A percentile compares a stretch with the other conserved stretches of the same genome.
Conservation (phyloP, 352 stramenopile species). For the Pythium angustatum region DNA sequence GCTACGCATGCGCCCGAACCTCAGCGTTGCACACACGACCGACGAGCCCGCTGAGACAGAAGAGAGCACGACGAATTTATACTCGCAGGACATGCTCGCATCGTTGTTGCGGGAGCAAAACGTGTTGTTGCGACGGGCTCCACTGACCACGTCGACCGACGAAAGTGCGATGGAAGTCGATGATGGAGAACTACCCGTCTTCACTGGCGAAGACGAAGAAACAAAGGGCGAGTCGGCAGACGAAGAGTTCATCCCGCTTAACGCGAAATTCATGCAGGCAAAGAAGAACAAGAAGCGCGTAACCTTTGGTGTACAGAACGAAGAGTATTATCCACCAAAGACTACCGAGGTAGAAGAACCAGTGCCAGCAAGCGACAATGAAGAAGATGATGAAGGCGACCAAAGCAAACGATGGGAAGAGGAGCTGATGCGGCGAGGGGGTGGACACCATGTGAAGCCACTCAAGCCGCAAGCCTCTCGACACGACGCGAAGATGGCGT, state of each 20-base stretch:
- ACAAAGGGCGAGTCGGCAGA: conserved; percentile 35
- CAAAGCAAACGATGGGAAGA: conserved; percentile 69
- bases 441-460: conserved; percentile 37
- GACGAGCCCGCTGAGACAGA: conserved; percentile 28
- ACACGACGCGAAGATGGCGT: conserved; percentile 25
- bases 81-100: conserved; percentile 62
- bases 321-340: conserved; percentile 36
- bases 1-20: conserved; percentile 72
- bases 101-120: conserved; percentile 70
- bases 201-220: conserved; percentile 30
- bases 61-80: conserved; percentile 23
- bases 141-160: not conserved
- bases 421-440: conserved; percentile 68
- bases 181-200: conserved; percentile 7
- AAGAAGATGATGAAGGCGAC: conserved; percentile 38
- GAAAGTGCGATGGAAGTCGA: conserved; percentile 9
- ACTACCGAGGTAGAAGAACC: conserved; percentile 47
- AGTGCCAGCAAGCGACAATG: conserved; percentile 22
- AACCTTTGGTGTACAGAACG: conserved; percentile 54
- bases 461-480: not conserved
- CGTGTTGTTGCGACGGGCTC: conserved; percentile 35
- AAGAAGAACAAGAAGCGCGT: conserved; percentile 55
- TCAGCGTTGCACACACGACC: conserved; percentile 31
- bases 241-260: conserved; percentile 69
- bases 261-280: conserved; percentile 41